Conservation (phyloP, 768 basidiomycete genomes). For the Jaapia argillacea region DNA sequence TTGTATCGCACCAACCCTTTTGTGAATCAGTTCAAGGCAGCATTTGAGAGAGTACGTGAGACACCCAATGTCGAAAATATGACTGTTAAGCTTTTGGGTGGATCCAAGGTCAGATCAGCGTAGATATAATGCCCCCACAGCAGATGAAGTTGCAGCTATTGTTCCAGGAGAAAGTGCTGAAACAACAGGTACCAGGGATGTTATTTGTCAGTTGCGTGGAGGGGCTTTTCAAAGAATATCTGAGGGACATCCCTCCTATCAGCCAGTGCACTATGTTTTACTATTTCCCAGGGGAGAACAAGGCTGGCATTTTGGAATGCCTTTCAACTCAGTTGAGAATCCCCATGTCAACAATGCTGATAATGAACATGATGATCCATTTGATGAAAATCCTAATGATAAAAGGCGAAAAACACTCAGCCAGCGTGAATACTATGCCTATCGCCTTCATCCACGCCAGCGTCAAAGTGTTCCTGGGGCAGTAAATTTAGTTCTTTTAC, state of each 20-base stretch:
- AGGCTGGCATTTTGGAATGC: conserved; percentile 25
- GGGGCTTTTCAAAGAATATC: conserved; percentile 20
- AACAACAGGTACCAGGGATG: conserved; percentile 17
- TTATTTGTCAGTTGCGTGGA: conserved; percentile 19
- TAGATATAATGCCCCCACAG: conserved; percentile 33
- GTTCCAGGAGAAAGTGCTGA: conserved; percentile 22
- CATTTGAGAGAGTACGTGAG: conserved; percentile 6
- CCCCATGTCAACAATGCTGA: too few species aligned
- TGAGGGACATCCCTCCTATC: conserved; percentile 25
- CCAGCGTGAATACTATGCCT: conserved; percentile 19
- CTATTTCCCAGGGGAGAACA: conserved; percentile 29
- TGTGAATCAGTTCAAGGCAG: conserved; percentile 6
- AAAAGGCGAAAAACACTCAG: conserved; percentile 11
- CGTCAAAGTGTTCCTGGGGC: too few species aligned
- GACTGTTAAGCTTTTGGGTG: conserved; percentile 2
- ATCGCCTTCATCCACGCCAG: conserved; percentile 19
- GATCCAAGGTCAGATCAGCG: conserved; percentile 17
- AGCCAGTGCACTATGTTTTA: conserved; percentile 31
- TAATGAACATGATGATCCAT: too few species aligned
- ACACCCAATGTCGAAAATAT: conserved; percentile 8
- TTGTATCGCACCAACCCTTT: conserved; percentile 7
- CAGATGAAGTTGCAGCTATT: conserved; percentile 32
- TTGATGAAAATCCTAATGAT: neutral
- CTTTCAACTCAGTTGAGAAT: too few species aligned
- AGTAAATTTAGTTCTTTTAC: too few species aligned